Evolutionary conservation across 2,329 filamentous ascomycete species (phyloP), one percentile per base, ranked within the genome.

Genomic region (Nigrospora oryzae): DNA sequence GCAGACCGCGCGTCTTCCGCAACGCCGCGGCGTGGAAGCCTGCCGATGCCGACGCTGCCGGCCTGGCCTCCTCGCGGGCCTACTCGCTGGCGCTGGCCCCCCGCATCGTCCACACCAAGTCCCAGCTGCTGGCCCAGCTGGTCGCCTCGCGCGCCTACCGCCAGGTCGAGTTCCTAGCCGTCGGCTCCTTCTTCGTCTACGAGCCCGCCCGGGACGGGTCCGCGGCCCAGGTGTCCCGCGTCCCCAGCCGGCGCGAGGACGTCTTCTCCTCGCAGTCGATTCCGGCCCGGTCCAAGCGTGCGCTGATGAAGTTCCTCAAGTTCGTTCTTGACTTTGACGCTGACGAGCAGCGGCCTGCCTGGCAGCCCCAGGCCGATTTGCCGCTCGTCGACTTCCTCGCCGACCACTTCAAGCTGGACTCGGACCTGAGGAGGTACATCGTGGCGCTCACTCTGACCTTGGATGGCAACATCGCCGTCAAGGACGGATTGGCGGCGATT

Each of bases 261-360:
- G 81, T 97, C 38, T 96, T 96, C 63, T 79, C 83, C 40, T 84
- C 89, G 60, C 78, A 79, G 33, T 73, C 74, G 19, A 86, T 97
- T 46, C 80, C 88, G 38, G 75, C 85, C 53, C 84, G 85, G 51
- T 81, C 88, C 6, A 97, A 97, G 68, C 82, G 91, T 44, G 77
- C 79, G 11, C 66, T 97, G 56, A 95, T 96, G 84, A 95, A 94
- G 63, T 94, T 96, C 56, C 74, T 97, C 57, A 90, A 91, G 62
- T 91, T 93, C 60, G 84, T 95, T 43, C 71, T 82, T 48, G 79
- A 89, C 54, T 84, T 83, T 56, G 78, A 86, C 53, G 77, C 65
- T n/a, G 68, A 72, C 44, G 60, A 61, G 43, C 77, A 79, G 57
- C 62, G 55, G 41, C 75, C 75, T 42, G 54, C 71, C 3, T 89